A percentile compares a stretch with the other conserved stretches of the same genome.
Conservation (phyloP, 2,329 filamentous ascomycete species). For the Aaosphaeria pasadenensis region DNA sequence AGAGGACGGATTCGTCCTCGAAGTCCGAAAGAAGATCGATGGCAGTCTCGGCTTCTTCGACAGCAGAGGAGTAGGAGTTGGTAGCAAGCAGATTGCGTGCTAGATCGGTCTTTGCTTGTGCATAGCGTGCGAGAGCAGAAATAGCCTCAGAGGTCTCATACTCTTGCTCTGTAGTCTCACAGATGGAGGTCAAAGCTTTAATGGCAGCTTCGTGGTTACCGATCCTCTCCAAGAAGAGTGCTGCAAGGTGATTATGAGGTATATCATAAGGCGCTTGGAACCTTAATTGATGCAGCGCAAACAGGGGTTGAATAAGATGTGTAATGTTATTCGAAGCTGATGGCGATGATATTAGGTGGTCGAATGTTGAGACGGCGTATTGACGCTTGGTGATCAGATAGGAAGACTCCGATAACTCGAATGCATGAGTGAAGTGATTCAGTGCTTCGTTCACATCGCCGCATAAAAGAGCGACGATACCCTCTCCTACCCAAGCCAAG, state of each 20-base stretch:
- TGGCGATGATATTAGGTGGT: constrained; percentile 65
- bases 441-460: constrained; percentile 76
- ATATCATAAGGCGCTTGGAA: constrained; percentile 69
- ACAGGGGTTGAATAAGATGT: constrained; percentile 77
- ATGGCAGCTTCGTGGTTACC: constrained; percentile 65
- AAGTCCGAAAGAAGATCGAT: constrained; percentile 75
- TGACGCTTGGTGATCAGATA: constrained; percentile 71
- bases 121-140: constrained; percentile 70
- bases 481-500: constrained; percentile 92
- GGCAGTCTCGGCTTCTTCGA: constrained; percentile 77
- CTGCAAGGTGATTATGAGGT: constrained; percentile 71
- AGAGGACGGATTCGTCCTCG: constrained; percentile 53
- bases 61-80: constrained; percentile 63
- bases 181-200: constrained; percentile 63
- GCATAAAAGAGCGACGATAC: constrained; percentile 73
- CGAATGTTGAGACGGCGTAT: constrained; percentile 79
- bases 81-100: constrained; percentile 77
- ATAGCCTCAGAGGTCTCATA: constrained; percentile 82
- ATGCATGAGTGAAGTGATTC: constrained; percentile 86
- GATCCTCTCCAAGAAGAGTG: constrained; percentile 78
- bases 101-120: constrained; percentile 81
- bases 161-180: constrained; percentile 68
- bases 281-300: constrained; percentile 79
- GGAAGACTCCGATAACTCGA: constrained; percentile 83
- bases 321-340: constrained; percentile 52